These are phyloP conservation scores for Eurotiales sp. DNA, from an alignment of 2,329 filamentous ascomycete species.

Conservation along the genomic window DNA sequence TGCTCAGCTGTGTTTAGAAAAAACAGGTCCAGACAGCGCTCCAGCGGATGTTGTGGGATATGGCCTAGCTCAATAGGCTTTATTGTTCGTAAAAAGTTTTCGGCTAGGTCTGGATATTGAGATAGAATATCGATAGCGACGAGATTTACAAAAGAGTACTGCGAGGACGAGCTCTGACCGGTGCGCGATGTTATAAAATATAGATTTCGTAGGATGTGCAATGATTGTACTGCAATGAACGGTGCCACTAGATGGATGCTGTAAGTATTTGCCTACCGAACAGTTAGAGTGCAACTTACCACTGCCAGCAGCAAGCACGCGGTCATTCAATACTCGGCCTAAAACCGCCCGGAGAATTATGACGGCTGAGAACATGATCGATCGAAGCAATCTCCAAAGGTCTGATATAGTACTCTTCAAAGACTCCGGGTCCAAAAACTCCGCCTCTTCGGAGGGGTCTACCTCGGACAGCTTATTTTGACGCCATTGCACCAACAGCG, in stretches of 20 bases:
- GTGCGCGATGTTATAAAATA: constrained; percentile 77
- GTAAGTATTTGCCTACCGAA: constrained; percentile 6
- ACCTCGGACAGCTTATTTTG: constrained; percentile 69
- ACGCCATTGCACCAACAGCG: constrained; percentile 68
- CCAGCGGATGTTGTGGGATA: constrained; percentile 62
- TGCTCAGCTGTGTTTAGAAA: constrained; percentile 86
- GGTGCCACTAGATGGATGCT: constrained; percentile 50
- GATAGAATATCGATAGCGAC: constrained; percentile 77
- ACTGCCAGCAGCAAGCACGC: constrained; percentile 50
- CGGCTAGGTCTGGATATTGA: constrained; percentile 62
- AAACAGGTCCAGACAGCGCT: constrained; percentile 75
- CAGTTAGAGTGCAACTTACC: constrained; percentile 35
- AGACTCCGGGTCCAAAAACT: constrained; percentile 63
- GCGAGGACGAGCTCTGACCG: constrained; percentile 70
- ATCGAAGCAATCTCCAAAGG: constrained; percentile 72
- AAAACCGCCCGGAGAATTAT: constrained; percentile 72
- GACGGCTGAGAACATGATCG: constrained; percentile 70
- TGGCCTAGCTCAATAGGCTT: constrained; percentile 52
- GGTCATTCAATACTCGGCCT: constrained; percentile 60
- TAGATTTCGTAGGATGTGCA: constrained; percentile 71
- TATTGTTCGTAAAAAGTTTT: constrained; percentile 64
- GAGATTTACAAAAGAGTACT: constrained; percentile 79
- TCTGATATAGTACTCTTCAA: constrained; percentile 63
- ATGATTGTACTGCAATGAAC: constrained; percentile 63
- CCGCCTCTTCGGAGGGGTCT: constrained; percentile 63